These are phyloP conservation scores for Coniochaeta prunicola DNA, from an alignment of 2,329 filamentous ascomycete species.

Conservation along the genomic window DNA sequence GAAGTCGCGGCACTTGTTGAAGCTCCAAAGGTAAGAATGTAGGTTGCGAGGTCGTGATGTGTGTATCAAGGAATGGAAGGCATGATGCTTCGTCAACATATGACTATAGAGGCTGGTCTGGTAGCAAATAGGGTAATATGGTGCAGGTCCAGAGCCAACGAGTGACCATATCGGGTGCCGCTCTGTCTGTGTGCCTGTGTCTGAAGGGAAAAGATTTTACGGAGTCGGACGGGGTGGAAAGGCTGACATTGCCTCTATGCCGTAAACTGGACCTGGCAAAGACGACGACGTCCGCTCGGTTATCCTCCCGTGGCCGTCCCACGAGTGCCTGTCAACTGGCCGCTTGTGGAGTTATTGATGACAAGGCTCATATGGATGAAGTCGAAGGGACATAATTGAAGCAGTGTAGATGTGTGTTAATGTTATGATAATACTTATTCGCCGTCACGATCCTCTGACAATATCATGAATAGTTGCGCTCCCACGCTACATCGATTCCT, in stretches of 20 bases:
- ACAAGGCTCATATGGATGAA: conserved; percentile 9
- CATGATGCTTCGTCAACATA: background rate
- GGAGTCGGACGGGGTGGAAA: background rate
- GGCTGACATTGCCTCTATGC: background rate
- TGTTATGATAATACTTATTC: background rate
- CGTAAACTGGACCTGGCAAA: background rate
- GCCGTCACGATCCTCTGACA: background rate
- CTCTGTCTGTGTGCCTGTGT: background rate
- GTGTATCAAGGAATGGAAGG: background rate
- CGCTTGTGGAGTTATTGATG: background rate
- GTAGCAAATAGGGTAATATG: conserved; percentile 8
- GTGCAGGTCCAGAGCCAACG: background rate
- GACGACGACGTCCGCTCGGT: background rate
- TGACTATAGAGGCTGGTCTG: background rate
- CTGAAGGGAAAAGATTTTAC: background rate
- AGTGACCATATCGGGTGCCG: background rate
- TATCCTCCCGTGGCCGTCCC: background rate
- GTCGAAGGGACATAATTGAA: conserved; percentile 2
- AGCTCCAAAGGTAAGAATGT: background rate
- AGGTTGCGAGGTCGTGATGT: background rate
- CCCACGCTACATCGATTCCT: background rate
- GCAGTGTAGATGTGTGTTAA: background rate
- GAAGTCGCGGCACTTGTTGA: background rate
- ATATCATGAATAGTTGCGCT: background rate
- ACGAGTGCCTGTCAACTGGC: background rate